Base-by-base conservation (phyloP, 1,284 basidiomycete species). In the Tilletia caries region DNA sequence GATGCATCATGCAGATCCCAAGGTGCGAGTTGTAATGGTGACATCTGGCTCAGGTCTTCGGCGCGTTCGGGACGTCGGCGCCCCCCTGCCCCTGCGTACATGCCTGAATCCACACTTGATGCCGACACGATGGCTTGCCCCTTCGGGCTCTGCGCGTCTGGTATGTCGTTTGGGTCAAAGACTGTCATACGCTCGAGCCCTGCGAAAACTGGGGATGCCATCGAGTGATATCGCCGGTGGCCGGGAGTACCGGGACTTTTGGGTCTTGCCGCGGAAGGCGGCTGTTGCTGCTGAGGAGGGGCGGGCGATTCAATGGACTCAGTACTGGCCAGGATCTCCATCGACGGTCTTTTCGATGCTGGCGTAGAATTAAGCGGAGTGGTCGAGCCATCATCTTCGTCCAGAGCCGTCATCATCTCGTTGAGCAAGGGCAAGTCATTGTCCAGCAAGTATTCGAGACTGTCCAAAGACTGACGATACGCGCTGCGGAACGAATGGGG, bases 391-490 rank as follows among this genome's bases (percentile, higher is more conserved):
- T 48, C 41, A 23, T 70, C 70, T 29, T 58, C 67, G 29, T 69
- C 54, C 48, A 71, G 50, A 10, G 67, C 68, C 18, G n/a, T 32
- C 23, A 69, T 54, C n/a, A 71, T 48, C 25, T 71, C 43, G 46
- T 50, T 54, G n/a, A 71, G 65, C n/a, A 68, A 60, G 3, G n/a
- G 13, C 32, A 48, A 15, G 37, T 71, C 67, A 33, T 64, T 65
- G n/a, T 71, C 64, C 18, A 71, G 60, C 23, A 71, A 33, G 34
- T 70, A 71, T 50, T 70, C 70, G n/a, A 71, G 52, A 25, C 58
- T 69, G 32, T 29, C 44, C 15, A 70, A 32, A 3, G 68, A 69
- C 12, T 33, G 29, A 32, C 68, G 27, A 13, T 70, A 70, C 8
- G 48, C 29, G 48, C 46, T 64, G 13, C 60, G 34, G 37, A 43